Conservation (phyloP, 805 yeast species). For the Wickerhamiella brachini region DNA sequence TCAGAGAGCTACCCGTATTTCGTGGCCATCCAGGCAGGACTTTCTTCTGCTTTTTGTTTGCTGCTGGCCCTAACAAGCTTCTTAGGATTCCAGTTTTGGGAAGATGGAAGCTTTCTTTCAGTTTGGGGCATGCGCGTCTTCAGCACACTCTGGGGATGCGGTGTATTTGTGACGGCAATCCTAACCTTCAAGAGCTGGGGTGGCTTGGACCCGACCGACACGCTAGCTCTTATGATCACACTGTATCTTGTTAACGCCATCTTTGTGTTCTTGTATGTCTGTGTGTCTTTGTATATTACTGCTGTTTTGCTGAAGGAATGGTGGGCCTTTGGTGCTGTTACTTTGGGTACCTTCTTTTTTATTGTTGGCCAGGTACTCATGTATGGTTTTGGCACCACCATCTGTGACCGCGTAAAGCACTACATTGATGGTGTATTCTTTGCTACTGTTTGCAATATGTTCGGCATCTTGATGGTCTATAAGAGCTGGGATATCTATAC, state of each 20-base stretch:
- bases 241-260: slow-evolving; percentile 60
- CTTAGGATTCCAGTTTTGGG: slow-evolving; percentile 83
- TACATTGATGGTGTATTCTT: slow-evolving; percentile 85
- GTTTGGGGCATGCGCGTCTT: slow-evolving; percentile 41
- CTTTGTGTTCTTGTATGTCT: slow-evolving; percentile 44
- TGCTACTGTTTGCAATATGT: slow-evolving; percentile 65
- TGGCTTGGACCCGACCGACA: slow-evolving; percentile 34
- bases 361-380: slow-evolving; percentile 64
- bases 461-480: slow-evolving; percentile 86
- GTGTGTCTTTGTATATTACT: slow-evolving; percentile 57
- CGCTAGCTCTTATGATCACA: slow-evolving; percentile 57
- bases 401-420: slow-evolving; percentile 65
- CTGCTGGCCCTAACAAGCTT: slow-evolving; percentile 60
- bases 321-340: slow-evolving; percentile 87
- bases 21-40: slow-evolving; percentile 67
- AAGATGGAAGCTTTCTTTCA: slow-evolving; percentile 70
- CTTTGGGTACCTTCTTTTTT: slow-evolving; percentile 58
- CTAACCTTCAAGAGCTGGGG: slow-evolving; percentile 60
- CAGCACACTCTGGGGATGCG: slow-evolving; percentile 43
- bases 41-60: slow-evolving; percentile 59
- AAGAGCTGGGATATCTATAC: slow-evolving; percentile 96
- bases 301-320: slow-evolving; percentile 52
- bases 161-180: slow-evolving; percentile 53
- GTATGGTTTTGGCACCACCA: slow-evolving; percentile 49
- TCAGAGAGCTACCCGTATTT: slow-evolving; percentile 63